A percentile compares a stretch with the other conserved stretches of the same genome.
Conservation (phyloP, 257 asterid species). For the Przewalskia tangutica region DNA sequence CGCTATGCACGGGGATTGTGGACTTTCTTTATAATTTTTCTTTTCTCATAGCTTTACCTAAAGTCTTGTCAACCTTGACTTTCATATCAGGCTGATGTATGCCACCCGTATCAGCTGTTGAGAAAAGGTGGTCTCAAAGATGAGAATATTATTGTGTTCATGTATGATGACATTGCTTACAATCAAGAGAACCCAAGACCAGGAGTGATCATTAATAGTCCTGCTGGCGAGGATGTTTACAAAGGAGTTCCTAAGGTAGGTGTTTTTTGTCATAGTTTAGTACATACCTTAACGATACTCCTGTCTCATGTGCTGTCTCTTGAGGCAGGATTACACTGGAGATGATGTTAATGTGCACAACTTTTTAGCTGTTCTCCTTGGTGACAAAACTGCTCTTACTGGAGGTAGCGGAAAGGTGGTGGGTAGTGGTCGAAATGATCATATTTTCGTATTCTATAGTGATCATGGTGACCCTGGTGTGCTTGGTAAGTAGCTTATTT, state of each 20-base stretch:
- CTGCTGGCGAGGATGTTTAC: conserved; percentile 56
- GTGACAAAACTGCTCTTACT: conserved; percentile 61
- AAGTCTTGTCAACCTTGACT: neutral
- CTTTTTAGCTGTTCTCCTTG: conserved; percentile 70
- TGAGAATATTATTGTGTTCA: conserved; percentile 75
- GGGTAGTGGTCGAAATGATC: conserved; percentile 84
- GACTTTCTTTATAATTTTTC: neutral
- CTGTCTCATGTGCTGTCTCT: conserved; percentile 25
- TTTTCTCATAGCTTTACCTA: neutral
- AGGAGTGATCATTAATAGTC: conserved; percentile 82
- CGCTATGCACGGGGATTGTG: neutral
- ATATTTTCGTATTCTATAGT: conserved; percentile 62
- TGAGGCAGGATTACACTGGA: conserved; percentile 75
- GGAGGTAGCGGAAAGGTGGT: conserved; percentile 95
- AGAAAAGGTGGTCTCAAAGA: conserved; percentile 84
- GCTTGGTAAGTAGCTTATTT: conserved; percentile 44
- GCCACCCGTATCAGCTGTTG: conserved; percentile 87
- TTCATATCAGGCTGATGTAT: conserved; percentile 69
- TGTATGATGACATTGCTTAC: conserved; percentile 88
- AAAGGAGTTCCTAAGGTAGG: neutral
- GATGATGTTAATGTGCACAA: conserved; percentile 59
- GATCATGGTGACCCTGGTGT: conserved; percentile 97
- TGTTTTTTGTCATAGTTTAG: neutral
- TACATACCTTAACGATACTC: neutral
- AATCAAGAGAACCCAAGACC: conserved; percentile 72